Base-by-base conservation (phyloP, 2,329 filamentous ascomycete species). In the Cladorrhinum sp. region DNA sequence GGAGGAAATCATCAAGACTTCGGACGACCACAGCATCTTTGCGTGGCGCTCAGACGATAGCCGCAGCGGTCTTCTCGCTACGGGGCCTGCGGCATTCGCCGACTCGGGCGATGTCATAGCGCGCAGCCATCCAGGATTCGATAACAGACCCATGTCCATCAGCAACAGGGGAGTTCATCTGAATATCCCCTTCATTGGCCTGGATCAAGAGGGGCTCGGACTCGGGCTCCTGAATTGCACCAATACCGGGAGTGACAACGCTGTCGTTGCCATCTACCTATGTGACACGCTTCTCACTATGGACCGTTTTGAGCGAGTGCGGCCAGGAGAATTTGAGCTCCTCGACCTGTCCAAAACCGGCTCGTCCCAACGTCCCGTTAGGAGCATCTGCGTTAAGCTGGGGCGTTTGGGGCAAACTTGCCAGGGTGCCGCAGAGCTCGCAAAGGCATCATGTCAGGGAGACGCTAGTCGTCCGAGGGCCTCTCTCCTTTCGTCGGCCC, bases 1-100 rank as follows among this genome's bases (percentile, higher is more conserved):
- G 36, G 55, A 58, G 20, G 59, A 53, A 24, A 73, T 76, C 9
- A 68, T 73, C 36, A 42, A n/a, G 36, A 42, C 36, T 42, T 42
- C 36, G 36, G 36, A 42, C 36, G 36, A 42, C 16, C 36, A 42
- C 10, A 42, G 36, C 36, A 42, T 42, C 10, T 42, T 42, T 42
- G 36, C 36, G 6, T 42, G 36, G 36, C 36, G 36, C 10, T 42
- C 36, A 42, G 36, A 42, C 16, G 36, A 42, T n/a, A 42, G 36
- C 36, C 36, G 36, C 36, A 42, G 36, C 36, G 36, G 36, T n/a
- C 36, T 42, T 42, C 36, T 42, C 14, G 36, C 36, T 42, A 42
- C 36, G 36, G 36, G 36, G 10, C 36, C 36, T 42, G 36, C 36
- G 36, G 36, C 36, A 42, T 42, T 42, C 16, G 36, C 36, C 36